Evolutionary conservation across 768 basidiomycete genomes (phyloP).

Genomic region (Suillus hirtellus): DNA sequence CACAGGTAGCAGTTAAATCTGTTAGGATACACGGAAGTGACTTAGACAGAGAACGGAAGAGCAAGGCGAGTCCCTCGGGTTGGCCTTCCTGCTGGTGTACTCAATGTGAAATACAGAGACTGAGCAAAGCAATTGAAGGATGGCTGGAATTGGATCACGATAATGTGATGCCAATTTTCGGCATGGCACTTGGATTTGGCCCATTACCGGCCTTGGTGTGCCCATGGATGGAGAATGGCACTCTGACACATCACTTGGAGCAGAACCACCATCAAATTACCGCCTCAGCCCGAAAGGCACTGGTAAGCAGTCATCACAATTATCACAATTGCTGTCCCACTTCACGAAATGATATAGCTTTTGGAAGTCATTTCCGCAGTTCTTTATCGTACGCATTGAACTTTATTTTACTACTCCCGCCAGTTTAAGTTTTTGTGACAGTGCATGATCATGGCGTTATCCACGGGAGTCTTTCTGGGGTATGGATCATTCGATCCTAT

Average conservation of each 20-base stretch:
- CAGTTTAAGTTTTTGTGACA: neutral
- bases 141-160: slow-evolving; percentile 29
- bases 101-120: slow-evolving; percentile 6
- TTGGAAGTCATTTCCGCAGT: slow-evolving; percentile 6
- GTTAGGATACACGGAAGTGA: slow-evolving; percentile 17
- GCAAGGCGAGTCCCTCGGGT: slow-evolving; percentile 15
- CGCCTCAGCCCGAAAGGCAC: slow-evolving; percentile 12
- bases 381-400: slow-evolving; percentile 11
- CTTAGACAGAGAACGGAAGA: slow-evolving; percentile 15
- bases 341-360: slow-evolving; percentile 3
- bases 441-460: slow-evolving; percentile 11
- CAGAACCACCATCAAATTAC: neutral
- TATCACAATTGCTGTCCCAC: neutral
- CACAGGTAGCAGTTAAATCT: slow-evolving; percentile 31
- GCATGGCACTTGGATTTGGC: slow-evolving; percentile 22
- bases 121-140: slow-evolving; percentile 19
- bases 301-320: slow-evolving; percentile 16
- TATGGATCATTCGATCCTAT: slow-evolving; percentile 6
- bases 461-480: slow-evolving; percentile 15
- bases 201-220: slow-evolving; percentile 26
- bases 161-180: slow-evolving; percentile 22
- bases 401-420: neutral
- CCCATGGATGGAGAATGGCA: slow-evolving; percentile 30
- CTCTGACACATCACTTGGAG: slow-evolving; percentile 22
- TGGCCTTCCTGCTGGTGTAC: neutral